These are phyloP conservation scores for Hypsizygus marmoreus DNA, from an alignment of 768 basidiomycete genomes.

Conservation along the genomic window DNA sequence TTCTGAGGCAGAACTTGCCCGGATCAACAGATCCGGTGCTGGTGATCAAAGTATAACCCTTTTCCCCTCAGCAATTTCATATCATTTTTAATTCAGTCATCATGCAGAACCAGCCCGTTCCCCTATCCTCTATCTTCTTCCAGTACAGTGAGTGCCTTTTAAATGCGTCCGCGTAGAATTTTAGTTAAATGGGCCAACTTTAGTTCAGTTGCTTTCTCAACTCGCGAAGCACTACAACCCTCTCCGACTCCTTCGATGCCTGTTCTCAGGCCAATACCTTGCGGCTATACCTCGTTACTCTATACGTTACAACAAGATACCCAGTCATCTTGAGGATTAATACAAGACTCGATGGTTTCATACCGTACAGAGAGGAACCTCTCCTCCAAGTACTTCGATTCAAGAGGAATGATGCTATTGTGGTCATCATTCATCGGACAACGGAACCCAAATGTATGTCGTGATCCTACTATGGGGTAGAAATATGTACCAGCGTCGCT, in stretches of 20 bases:
- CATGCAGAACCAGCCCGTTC: conserved; percentile 52
- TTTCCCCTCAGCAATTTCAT: too few species aligned
- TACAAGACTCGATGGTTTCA: neutral
- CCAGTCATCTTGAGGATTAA: neutral
- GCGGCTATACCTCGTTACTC: conserved; percentile 48
- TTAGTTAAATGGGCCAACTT: neutral
- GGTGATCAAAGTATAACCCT: conserved; percentile 40
- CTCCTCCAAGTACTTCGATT: neutral
- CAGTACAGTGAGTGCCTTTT: conserved; percentile 52
- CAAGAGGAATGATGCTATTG: too few species aligned
- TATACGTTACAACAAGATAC: conserved; percentile 35
- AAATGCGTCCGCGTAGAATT: conserved; percentile 1
- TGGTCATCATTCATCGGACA: too few species aligned
- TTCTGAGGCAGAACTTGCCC: conserved; percentile 28
- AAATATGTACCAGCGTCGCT: too few species aligned
- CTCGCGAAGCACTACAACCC: conserved; percentile 62
- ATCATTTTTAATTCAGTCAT: too few species aligned
- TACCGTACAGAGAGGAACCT: neutral
- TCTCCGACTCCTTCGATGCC: conserved; percentile 48
- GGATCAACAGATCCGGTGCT: conserved; percentile 23
- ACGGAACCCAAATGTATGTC: too few species aligned
- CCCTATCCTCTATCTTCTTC: conserved; percentile 52
- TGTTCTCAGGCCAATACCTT: conserved; percentile 51
- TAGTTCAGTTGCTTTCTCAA: conserved; percentile 52
- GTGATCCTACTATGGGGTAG: too few species aligned